Evolutionary conservation across 1,284 basidiomycete species (phyloP).

Genomic region (Tilletiopsis washingtonensis): DNA sequence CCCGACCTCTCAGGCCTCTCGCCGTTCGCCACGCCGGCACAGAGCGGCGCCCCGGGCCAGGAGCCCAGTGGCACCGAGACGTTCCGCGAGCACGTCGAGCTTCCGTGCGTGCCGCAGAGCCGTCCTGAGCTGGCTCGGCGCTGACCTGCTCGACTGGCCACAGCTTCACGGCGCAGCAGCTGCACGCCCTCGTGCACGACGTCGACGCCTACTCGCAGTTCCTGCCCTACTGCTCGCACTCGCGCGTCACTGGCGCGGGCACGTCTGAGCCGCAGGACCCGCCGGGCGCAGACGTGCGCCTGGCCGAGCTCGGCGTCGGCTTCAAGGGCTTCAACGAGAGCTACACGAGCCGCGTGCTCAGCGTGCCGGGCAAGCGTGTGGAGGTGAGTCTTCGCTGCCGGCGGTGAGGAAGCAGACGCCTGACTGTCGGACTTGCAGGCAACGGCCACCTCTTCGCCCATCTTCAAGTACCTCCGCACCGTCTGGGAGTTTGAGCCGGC

Average conservation of each 20-base stretch:
- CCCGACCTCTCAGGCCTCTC: too few species aligned
- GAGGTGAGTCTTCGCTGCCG: slow-evolving; percentile 54
- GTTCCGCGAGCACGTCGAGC: too few species aligned
- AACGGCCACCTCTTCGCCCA: slow-evolving; percentile 68
- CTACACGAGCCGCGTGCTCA: slow-evolving; percentile 77
- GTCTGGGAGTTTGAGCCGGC: slow-evolving; percentile 52
- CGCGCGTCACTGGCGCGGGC: slow-evolving; percentile 57
- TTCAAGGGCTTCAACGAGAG: slow-evolving; percentile 80
- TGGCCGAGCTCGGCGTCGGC: slow-evolving; percentile 75
- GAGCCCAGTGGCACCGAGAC: too few species aligned
- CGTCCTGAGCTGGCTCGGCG: too few species aligned
- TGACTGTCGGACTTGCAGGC: slow-evolving; percentile 54
- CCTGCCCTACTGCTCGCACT: slow-evolving; percentile 77
- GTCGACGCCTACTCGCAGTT: slow-evolving; percentile 77
- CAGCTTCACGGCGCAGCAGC: slow-evolving; percentile 50
- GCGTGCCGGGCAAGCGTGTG: slow-evolving; percentile 66
- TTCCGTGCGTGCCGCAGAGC: too few species aligned
- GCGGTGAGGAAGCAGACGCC: background rate
- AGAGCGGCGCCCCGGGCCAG: too few species aligned
- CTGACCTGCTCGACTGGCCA: background rate
- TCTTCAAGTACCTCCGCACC: slow-evolving; percentile 78
- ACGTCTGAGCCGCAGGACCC: background rate
- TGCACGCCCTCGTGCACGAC: slow-evolving; percentile 80
- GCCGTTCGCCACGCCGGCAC: too few species aligned
- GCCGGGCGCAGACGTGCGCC: background rate